Percentiles rank a stretch among this genome's conserved stretches.
Evolutionary conservation across 331 rosid species (phyloP).

Genomic region (Acacia pycnantha): DNA sequence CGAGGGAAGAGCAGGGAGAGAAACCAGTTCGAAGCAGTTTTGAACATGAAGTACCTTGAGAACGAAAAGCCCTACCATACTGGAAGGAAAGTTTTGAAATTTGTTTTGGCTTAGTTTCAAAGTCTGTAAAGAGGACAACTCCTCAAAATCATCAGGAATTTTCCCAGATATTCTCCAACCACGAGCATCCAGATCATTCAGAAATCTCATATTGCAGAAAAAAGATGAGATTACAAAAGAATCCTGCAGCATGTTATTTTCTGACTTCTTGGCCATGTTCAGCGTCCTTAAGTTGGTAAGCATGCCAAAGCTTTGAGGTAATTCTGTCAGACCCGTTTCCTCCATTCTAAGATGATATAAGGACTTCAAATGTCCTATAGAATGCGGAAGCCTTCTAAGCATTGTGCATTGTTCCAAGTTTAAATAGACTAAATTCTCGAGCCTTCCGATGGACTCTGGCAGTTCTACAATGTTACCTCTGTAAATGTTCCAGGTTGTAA

Average conservation of each 20-base stretch:
- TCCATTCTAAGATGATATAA: slow-evolving; percentile 42
- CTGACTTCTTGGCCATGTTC: slow-evolving; percentile 41
- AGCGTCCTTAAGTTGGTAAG: slow-evolving; percentile 53
- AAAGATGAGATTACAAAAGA: slow-evolving; percentile 37
- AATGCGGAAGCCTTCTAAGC: slow-evolving; percentile 49
- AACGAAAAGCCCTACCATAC: slow-evolving; percentile 46
- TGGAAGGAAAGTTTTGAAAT: slow-evolving; percentile 58
- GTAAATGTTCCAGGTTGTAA: slow-evolving; percentile 36
- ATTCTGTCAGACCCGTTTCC: slow-evolving; percentile 41
- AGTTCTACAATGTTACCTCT: slow-evolving; percentile 41
- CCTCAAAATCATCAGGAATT: slow-evolving; percentile 54
- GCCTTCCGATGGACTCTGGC: slow-evolving; percentile 47
- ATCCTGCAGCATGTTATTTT: background rate
- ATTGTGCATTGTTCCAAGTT: slow-evolving; percentile 38
- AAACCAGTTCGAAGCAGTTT: slow-evolving; percentile 41
- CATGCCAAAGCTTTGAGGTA: slow-evolving; percentile 67
- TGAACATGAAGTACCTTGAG: slow-evolving; percentile 38
- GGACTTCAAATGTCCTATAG: slow-evolving; percentile 55
- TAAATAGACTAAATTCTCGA: slow-evolving; percentile 51
- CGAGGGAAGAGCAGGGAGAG: slow-evolving; percentile 71
- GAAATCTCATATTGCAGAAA: slow-evolving; percentile 45
- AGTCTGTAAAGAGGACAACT: slow-evolving; percentile 39
- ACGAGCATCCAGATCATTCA: slow-evolving; percentile 42
- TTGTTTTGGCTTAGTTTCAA: slow-evolving; percentile 47
- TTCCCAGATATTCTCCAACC: slow-evolving; percentile 52